Conservation (phyloP, 164 flowering plant genomes). For the Aristolochia contorta region DNA sequence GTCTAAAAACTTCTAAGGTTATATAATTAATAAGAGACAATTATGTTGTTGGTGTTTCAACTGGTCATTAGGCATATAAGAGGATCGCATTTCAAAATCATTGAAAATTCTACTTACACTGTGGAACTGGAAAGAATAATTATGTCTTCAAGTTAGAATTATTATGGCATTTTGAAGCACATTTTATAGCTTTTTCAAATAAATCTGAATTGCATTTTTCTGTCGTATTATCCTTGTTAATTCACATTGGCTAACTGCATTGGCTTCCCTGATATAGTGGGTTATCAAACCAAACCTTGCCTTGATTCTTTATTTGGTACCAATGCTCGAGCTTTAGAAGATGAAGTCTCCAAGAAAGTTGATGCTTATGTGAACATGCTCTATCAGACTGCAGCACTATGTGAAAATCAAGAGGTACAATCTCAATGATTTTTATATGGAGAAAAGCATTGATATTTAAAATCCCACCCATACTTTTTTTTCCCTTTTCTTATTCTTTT, state of each 20-base stretch:
- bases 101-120: not conserved
- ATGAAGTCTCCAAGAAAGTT: slow-evolving; percentile 31
- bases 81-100: not conserved
- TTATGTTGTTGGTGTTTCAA: too few species aligned
- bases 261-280: slow-evolving; percentile 29
- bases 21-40: too few species aligned
- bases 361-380: slow-evolving; percentile 31
- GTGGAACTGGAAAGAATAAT: not conserved
- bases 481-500: not conserved
- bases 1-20: too few species aligned
- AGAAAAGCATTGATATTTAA: not conserved
- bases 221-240: not conserved
- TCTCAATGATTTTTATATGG: not conserved
- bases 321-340: slow-evolving; percentile 32
- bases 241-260: not conserved
- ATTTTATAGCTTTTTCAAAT: not conserved
- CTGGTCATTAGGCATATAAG: too few species aligned
- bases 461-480: not conserved
- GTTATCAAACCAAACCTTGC: slow-evolving; percentile 26
- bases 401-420: slow-evolving; percentile 35
- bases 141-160: not conserved
- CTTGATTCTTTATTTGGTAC: slow-evolving; percentile 24
- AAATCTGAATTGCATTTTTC: not conserved
- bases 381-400: slow-evolving; percentile 21
- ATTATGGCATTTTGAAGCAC: not conserved